Evolutionary conservation across 208 protist genomes (phyloP), one percentile per base, ranked within the genome.

Genomic region (Sergeia podlipaevii): DNA sequence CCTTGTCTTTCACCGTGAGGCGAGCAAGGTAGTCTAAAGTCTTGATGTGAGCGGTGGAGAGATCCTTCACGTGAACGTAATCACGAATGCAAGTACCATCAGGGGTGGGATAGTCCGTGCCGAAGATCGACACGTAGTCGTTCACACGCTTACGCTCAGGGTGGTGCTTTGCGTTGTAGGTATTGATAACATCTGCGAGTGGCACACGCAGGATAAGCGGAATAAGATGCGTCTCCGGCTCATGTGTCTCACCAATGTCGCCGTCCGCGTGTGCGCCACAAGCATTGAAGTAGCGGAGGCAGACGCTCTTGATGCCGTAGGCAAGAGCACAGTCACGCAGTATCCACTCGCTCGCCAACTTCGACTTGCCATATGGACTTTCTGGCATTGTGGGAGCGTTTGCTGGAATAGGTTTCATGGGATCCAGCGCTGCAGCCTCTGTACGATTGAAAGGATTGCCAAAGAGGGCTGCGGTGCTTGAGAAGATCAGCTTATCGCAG

Each of bases 271-370:
- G 93, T 0, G 97, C 97, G 20, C 98, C 97, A 34, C 93, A 87
- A 13, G 98, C 97, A 78, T 99, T 99, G 80, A 99, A 99, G 77
- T 99, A 99, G 29, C 98, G 89, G 30, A 99, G 81, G 41, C 97
- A 73, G 26, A 97, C 70, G 44, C 88, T 82, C 47, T 89, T 75
- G 28, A 84, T 77, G 44, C 89, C 81, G 32, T 93, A 87, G 11
- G 80, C 83, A 0, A 58, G 41, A 18, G 68, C 71, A 18, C 87
- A 66, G 70, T 98, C 96, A 49, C 74, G 52, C n/a, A 99, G 50
- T 32, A 99, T 93, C 56, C 86, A 73, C 69, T 99, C 97, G 26
- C 95, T 86, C 26, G 85, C 58, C 18, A 86, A 60, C 73, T 98
- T 98, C 21, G 96, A 96, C 47, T 73, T 70, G 3, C 97, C 97